Conservation (phyloP, 306 rosid genomes). For the Lathyrus oleraceus region DNA sequence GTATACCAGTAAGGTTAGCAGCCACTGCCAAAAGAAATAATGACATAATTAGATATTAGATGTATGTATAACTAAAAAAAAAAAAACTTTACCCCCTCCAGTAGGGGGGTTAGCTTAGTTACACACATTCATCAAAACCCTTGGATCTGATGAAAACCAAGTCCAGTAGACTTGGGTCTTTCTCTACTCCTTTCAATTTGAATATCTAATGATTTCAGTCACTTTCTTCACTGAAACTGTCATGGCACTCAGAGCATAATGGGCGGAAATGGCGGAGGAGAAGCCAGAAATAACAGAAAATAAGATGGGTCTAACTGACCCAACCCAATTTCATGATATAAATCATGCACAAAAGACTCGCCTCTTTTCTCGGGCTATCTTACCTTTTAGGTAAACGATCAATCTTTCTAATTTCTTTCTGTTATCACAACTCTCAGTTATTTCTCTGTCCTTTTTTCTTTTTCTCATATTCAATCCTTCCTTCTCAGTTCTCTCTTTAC, state of each 20-base stretch:
- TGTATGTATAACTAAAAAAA: not conserved
- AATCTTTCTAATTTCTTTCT: not conserved
- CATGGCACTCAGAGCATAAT: not conserved
- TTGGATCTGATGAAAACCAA: conserved; percentile 9
- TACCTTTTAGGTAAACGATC: not conserved
- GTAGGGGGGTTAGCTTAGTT: conserved; percentile 2
- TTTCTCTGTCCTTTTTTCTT: conserved; percentile 5
- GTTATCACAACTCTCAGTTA: not conserved
- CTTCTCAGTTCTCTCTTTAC: not conserved
- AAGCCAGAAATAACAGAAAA: not conserved
- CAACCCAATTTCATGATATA: not conserved
- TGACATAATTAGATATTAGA: conserved; percentile 2
- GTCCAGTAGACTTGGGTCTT: not conserved
- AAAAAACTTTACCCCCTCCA: not conserved
- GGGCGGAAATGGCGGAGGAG: not conserved
- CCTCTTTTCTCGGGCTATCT: not conserved
- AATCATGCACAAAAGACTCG: not conserved
- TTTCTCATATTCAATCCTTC: not conserved
- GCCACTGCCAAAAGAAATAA: conserved; percentile 63
- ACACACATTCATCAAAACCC: conserved; percentile 7
- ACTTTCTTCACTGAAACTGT: conserved; percentile 9
- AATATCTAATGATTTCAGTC: conserved; percentile 3
- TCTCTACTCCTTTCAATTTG: not conserved
- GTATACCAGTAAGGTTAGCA: conserved; percentile 93
- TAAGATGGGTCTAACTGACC: not conserved